Percentiles rank a stretch among this genome's conserved stretches.
phyloP scores from a whole-genome alignment of 768 basidiomycete genomes.

The Ephemerocybe angulata region DNA sequence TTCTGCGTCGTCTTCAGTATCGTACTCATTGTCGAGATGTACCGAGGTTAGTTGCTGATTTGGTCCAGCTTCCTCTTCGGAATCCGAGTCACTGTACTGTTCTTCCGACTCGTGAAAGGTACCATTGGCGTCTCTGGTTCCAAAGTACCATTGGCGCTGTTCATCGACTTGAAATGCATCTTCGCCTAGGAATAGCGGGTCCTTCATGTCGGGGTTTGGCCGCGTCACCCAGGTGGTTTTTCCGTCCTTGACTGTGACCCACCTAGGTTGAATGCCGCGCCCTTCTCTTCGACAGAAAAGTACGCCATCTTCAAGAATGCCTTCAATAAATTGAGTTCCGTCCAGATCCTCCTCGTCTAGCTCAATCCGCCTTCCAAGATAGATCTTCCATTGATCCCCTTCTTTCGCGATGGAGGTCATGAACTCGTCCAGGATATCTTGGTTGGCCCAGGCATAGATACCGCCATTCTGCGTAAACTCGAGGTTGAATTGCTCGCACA shows the following conservation, averaged over 20 bases:
- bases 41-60: too few relatives aligned
- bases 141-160: too few relatives aligned
- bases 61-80: too few relatives aligned
- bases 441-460: constrained; percentile 35
- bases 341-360: constrained; percentile 35
- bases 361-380: constrained; percentile 32
- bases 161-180: neutral
- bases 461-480: constrained; percentile 26
- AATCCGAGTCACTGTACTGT: too few relatives aligned
- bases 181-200: neutral
- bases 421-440: constrained; percentile 29
- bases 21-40: neutral
- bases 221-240: constrained; percentile 31
- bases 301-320: constrained; percentile 30
- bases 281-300: constrained; percentile 22
- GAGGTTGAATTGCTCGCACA: constrained; percentile 37
- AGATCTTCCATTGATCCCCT: constrained; percentile 38
- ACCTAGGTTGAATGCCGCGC: constrained; percentile 6
- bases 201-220: constrained; percentile 4
- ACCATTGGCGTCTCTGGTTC: too few relatives aligned
- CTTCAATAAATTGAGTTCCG: constrained; percentile 31
- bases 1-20: neutral
- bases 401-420: constrained; percentile 27
- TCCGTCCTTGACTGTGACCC: constrained; percentile 29
- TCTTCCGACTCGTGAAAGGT: too few relatives aligned